Conservation (phyloP, 225 moss, liverwort and hornwort genomes). For the Marchantia paleacea region DNA sequence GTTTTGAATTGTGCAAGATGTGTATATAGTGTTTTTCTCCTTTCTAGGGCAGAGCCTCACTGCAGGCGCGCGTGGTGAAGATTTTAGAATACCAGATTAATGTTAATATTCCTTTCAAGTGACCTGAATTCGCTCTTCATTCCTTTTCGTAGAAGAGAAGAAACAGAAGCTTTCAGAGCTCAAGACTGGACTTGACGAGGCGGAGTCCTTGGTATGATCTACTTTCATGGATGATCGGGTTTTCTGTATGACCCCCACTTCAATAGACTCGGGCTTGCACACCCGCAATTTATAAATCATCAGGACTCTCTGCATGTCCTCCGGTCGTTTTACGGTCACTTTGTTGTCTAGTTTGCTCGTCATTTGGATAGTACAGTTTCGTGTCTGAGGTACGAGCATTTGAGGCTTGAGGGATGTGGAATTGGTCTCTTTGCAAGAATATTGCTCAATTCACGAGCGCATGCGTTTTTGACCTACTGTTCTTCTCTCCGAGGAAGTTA, state of each 20-base stretch:
- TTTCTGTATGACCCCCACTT: background rate
- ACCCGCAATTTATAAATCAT: background rate
- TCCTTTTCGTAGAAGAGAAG: slow-evolving; percentile 55
- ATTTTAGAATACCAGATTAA: background rate
- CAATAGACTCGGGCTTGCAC: background rate
- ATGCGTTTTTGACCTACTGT: background rate
- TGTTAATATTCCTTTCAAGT: background rate
- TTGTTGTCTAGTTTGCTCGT: too few species aligned
- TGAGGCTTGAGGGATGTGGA: background rate
- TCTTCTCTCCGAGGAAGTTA: background rate
- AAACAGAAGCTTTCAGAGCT: slow-evolving; percentile 85
- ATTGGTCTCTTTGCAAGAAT: background rate
- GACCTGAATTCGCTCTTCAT: background rate
- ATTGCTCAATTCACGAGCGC: background rate
- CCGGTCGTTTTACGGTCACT: background rate
- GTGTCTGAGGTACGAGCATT: background rate
- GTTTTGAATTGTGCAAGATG: background rate
- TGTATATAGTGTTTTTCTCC: background rate
- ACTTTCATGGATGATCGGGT: background rate
- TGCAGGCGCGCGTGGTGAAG: background rate
- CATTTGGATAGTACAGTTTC: background rate
- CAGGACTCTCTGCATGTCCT: background rate
- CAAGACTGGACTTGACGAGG: slow-evolving; percentile 77
- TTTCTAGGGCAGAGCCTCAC: background rate
- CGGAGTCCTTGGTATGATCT: slow-evolving; percentile 68